Evolutionary conservation across 179 eudicot genomes (phyloP), one percentile per base, ranked within the genome.

Genomic region (Pouteria campechiana): DNA sequence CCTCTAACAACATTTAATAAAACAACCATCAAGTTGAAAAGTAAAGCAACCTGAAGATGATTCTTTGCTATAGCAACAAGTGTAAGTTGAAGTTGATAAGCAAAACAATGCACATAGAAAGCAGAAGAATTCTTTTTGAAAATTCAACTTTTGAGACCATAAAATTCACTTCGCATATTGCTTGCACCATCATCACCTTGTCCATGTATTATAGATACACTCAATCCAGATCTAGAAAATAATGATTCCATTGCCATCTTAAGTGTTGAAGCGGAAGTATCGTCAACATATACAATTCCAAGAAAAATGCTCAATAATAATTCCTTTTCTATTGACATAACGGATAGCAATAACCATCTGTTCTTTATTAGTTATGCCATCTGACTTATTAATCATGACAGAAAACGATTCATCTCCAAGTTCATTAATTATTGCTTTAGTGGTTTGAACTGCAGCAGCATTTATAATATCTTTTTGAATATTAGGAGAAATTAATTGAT

Each of bases 101-200:
- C 53, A 44, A 61, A 57, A 9, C 44, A 61, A 39, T 65, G 61
- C 25, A 57, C 22, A 50, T 52, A 42, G 37, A 15, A 42, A 7
- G 52, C 46, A 5, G 13, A 39, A 5, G 25, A 6, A 14, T 58
- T 58, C 12, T 59, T 61, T 5, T 5, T 29, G 41, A 55, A 29
- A 38, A 40, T 55, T 9, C 60, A 20, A 15, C 44, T 41, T 15
- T 60, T 60, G 10, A 55, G 23, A 1, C 55, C 59, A 40, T 24
- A 43, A 18, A 34, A 44, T 7, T 50, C 32, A 7, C 43, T 55
- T 11, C 18, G 24, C 51, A 50, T 60, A 7, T 55, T 45, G 22
- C 67, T 55, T 14, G 46, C 58, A 12, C 42, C 59, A 28, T 66
- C 67, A 50, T 66, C 60, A 7, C 67, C 63, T 55, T 60, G 59